These are phyloP conservation scores for Chlorella sp. DNA, from an alignment of 139 green algal genomes.

Conservation along the genomic window DNA sequence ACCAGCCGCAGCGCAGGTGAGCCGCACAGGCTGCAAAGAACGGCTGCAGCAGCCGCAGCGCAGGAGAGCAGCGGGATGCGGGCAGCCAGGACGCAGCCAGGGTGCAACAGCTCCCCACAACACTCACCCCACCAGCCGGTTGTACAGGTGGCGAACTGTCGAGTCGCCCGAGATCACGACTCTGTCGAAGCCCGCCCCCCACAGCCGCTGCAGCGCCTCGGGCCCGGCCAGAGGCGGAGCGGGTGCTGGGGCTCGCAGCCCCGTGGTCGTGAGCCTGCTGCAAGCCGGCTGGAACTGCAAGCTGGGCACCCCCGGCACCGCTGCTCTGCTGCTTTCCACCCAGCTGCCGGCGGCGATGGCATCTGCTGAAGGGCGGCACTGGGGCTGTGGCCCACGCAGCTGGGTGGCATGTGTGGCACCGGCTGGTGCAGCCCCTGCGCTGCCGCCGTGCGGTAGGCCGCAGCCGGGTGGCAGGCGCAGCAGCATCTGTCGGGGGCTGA, in stretches of 20 bases:
- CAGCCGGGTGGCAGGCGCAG: background rate
- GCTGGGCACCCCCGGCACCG: background rate
- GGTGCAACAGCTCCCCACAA: background rate
- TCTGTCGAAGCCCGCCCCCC: background rate
- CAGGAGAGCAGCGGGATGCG: background rate
- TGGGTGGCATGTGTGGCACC: background rate
- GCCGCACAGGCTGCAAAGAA: no score
- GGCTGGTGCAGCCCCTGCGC: background rate
- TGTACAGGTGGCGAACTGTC: slow-evolving; percentile 18
- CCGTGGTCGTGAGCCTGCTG: no score
- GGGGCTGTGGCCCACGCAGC: background rate
- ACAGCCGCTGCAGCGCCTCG: background rate
- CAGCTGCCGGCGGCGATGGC: background rate
- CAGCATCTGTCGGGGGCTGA: slow-evolving; percentile 8
- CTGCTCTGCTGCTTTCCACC: background rate
- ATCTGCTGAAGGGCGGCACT: background rate
- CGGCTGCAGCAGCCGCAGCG: no score
- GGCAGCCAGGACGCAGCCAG: background rate
- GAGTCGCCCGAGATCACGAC: slow-evolving; percentile 7
- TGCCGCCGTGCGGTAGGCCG: background rate
- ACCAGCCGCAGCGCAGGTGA: no score
- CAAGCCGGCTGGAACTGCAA: slow-evolving; percentile 12
- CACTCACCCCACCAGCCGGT: slow-evolving; percentile 17
- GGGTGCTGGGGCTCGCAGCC: background rate
- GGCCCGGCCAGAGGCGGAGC: background rate